Evolutionary conservation across 257 asterid genomes (phyloP), one percentile per base, ranked within the genome.

Genomic region (Primulina huaijiensis): DNA sequence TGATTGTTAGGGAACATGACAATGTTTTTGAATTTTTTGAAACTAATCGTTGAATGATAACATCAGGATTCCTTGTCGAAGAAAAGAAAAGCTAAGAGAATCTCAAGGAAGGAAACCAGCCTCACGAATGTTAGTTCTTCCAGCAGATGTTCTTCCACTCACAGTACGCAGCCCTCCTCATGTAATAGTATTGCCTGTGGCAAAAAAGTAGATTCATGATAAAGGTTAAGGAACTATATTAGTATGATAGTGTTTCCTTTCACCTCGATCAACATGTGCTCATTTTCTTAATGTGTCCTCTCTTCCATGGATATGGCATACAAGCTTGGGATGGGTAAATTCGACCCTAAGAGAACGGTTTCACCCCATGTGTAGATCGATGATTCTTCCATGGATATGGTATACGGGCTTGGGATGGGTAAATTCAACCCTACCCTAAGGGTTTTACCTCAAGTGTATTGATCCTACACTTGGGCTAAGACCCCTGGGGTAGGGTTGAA

Each of bases 91-190:
- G 74, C 84, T 23, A 85, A 76, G 65, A 92, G 77, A 68, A 59
- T 83, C 67, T 71, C 68, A 3, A 84, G 87, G 85, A 89, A 86
- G 79, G 92, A 85, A 68, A 83, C 83, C 74, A 80, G 84, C 76
- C 60, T 78, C 62, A 75, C 90, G 0, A 88, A 83, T 57, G 96
- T 79, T 81, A 87, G 88, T 83, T 88, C 95, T 30, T 94, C 97
- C n/a, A 92, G 95, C 30, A 88, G 89, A 75, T 89, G 99, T 78
- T 92, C 95, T 4, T 91, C 98, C 6, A 80, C 89, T 68, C 93
- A 72, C 66, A 91, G 97, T 37, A 82, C 87, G 77, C 97, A 85
- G 75, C 90, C 92, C 11, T 71, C 80, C 77, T 95, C 98, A 20
- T 89, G 95, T 27, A 84, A 72, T 81, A 88, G 96, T 69, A 76